Base-by-base conservation (phyloP, 495 filamentous ascomycete genomes). In the Patellaria atrata region DNA sequence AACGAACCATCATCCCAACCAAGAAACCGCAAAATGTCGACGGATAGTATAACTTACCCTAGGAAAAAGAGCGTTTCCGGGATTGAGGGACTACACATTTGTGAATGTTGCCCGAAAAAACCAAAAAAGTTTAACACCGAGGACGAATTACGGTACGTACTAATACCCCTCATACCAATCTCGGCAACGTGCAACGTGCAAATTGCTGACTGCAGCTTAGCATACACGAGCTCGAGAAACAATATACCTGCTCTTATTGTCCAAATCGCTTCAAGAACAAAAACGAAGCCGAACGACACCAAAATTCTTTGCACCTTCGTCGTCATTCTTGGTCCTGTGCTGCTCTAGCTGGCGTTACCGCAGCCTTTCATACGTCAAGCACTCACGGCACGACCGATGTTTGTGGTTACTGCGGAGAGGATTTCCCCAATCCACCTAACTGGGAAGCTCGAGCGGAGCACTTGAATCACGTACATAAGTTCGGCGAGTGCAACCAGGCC, bases 211-310 rank as follows among this genome's bases (percentile, higher is more conserved):
- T 9, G 12, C 20, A 3, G 1, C 32, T 15, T 27, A 82, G 77
- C 22, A 43, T 65, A n/a, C 89, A 97, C 50, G 79, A 86, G 47
- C 75, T 79, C 44, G 89, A 97, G 52, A 97, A 96, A 54, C 91
- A 97, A 56, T 96, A 96, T 57, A 74, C 74, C 34, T 97, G 89
- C 53, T 65, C 72, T 12, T 96, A 78, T 56, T 97, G 89, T 55
- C 75, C 76, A 26, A 96, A 96, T 55, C 72, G 86, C 14, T 97
- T 97, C 67, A 97, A 97, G 58, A 97, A 97, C 62, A 97, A 97
- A 57, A 97, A 97, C 43, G 89, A 97, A 61, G 89, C 89, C 4
- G 89, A 97, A 55, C 73, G 89, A 12, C 89, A 97, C 54, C 89
- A 94, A 52, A 97, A 96, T 43, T 94, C 84, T 1, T 75, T 97